These are phyloP conservation scores for Balansia obtecta DNA, from an alignment of 2,329 filamentous ascomycete genomes.

Conservation along the genomic window DNA sequence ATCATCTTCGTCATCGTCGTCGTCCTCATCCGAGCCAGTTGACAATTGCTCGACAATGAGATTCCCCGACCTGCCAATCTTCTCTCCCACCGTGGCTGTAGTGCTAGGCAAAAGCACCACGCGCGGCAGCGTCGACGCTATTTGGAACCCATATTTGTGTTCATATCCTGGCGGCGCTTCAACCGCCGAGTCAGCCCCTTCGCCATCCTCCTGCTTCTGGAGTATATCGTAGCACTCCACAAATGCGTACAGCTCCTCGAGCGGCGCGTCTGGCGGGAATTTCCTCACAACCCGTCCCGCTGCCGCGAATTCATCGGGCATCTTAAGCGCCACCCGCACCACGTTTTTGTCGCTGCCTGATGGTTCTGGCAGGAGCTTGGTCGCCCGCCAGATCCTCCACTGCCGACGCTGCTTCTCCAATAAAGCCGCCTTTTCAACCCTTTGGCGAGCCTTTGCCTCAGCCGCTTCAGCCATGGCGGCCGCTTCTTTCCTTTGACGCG, in stretches of 20 bases:
- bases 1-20: conserved; percentile 15
- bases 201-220: conserved; percentile 37
- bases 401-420: conserved; percentile 37
- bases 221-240: conserved; percentile 78
- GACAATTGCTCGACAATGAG: conserved; percentile 65
- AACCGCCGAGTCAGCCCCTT: neutral
- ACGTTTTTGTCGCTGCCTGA: conserved; percentile 47
- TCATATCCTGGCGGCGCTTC: conserved; percentile 37
- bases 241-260: conserved; percentile 92
- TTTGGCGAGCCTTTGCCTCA: conserved; percentile 45
- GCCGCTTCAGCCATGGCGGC: conserved; percentile 58
- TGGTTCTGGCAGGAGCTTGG: conserved; percentile 57
- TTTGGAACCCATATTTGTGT: conserved; percentile 73
- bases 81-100: conserved; percentile 53
- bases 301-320: conserved; percentile 40
- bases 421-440: conserved; percentile 47
- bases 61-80: conserved; percentile 74
- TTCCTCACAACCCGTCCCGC: conserved; percentile 65
- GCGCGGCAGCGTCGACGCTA: conserved; percentile 77
- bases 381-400: conserved; percentile 73
- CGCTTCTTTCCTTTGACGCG: conserved; percentile 62
- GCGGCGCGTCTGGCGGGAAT: conserved; percentile 54
- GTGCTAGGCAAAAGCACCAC: conserved; percentile 62
- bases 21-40: conserved; percentile 23
- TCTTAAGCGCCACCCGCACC: conserved; percentile 58